Conservation (phyloP, 805 yeast genomes). For the Metschnikowia anglica region DNA sequence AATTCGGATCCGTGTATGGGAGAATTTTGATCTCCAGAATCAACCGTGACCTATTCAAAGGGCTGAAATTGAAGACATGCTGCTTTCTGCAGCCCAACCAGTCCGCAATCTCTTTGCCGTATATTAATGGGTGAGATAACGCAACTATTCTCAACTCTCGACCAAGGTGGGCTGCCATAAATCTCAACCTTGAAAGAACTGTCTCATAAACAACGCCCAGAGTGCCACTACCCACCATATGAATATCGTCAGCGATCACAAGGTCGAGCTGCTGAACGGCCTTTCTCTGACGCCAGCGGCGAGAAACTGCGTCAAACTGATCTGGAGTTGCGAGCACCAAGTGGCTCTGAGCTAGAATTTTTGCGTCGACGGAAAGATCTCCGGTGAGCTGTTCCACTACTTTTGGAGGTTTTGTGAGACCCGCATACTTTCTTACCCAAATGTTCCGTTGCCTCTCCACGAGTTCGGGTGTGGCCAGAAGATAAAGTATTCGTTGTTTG, state of each 20-base stretch:
- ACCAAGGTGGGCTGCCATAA: slow-evolving; percentile 66
- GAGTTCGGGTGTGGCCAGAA: slow-evolving; percentile 61
- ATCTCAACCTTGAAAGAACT: slow-evolving; percentile 66
- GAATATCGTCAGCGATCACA: slow-evolving; percentile 72
- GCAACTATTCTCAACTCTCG: slow-evolving; percentile 60
- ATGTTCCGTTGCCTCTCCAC: slow-evolving; percentile 45
- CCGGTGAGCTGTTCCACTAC: slow-evolving; percentile 53
- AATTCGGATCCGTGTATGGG: slow-evolving; percentile 22
- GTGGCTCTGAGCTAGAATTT: slow-evolving; percentile 58
- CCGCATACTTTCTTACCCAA: slow-evolving; percentile 55
- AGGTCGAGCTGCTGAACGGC: slow-evolving; percentile 67
- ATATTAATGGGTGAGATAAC: slow-evolving; percentile 66
- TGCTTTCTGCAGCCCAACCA: slow-evolving; percentile 77
- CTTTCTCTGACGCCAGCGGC: slow-evolving; percentile 80
- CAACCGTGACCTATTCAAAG: slow-evolving; percentile 56
- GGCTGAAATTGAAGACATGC: slow-evolving; percentile 66
- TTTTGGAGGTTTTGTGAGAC: slow-evolving; percentile 55
- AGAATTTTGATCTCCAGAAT: slow-evolving; percentile 57
- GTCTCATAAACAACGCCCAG: slow-evolving; percentile 68
- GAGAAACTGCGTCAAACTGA: slow-evolving; percentile 70
- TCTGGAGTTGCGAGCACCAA: slow-evolving; percentile 74
- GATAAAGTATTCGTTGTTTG: slow-evolving; percentile 68
- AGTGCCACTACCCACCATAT: slow-evolving; percentile 56
- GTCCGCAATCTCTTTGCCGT: slow-evolving; percentile 73
- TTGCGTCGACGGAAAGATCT: slow-evolving; percentile 53